Evolutionary conservation across 352 stramenopile genomes (phyloP).

Genomic region (Phytophthora rubi): DNA sequence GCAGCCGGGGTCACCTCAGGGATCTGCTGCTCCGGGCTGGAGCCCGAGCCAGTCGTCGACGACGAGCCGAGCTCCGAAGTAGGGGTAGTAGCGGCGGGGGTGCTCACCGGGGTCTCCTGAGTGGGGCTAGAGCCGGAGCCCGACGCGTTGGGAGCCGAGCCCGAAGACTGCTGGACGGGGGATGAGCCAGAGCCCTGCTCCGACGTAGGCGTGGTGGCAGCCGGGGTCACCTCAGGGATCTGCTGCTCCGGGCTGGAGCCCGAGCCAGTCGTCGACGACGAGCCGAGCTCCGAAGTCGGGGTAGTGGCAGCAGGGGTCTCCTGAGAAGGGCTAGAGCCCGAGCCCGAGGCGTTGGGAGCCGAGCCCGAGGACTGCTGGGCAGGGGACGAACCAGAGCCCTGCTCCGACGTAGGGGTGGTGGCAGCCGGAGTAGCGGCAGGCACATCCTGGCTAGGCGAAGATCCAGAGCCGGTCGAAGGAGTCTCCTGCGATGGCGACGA

Average conservation of each 20-base stretch:
- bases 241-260: slow-evolving; percentile 8
- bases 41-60: neutral
- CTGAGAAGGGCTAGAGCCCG: slow-evolving; percentile 3
- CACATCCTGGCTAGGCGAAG: slow-evolving; percentile 4
- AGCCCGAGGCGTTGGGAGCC: neutral
- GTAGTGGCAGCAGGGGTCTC: slow-evolving; percentile 5
- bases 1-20: neutral
- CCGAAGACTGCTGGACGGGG: neutral
- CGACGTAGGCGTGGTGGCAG: slow-evolving; percentile 3
- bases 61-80: neutral
- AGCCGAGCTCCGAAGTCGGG: slow-evolving; percentile 8
- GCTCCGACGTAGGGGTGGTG: slow-evolving; percentile 6
- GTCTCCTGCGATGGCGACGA: slow-evolving; percentile 8
- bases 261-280: neutral
- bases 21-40: neutral
- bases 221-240: slow-evolving; percentile 3
- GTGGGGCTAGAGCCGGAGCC: neutral
- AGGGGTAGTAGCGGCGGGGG: neutral
- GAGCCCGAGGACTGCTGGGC: slow-evolving; percentile 3
- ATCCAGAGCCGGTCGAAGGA: neutral
- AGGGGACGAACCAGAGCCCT: slow-evolving; percentile 7
- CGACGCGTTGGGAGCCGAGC: neutral
- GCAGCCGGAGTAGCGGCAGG: slow-evolving; percentile 12
- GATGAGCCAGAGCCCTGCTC: slow-evolving; percentile 5
- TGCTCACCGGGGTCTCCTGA: slow-evolving; percentile 6